A percentile compares a stretch with the other conserved stretches of the same genome.
phyloP scores from a whole-genome alignment of 2,329 filamentous ascomycete genomes.

The Epichloe sp. region DNA sequence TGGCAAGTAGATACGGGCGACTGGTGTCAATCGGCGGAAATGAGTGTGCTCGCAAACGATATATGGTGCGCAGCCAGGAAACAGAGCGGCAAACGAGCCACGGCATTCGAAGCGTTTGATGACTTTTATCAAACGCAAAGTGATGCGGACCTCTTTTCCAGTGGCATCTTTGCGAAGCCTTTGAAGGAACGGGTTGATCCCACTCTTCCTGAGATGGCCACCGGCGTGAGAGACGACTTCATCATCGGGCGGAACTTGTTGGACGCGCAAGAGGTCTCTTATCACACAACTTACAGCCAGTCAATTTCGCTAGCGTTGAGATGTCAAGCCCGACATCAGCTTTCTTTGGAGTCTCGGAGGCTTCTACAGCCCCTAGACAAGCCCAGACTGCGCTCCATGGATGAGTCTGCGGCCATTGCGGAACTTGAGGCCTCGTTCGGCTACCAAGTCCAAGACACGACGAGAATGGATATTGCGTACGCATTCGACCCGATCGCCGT shows the following conservation, averaged over 20 bases:
- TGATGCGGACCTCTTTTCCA: conserved; percentile 48
- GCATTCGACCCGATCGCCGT: conserved; percentile 50
- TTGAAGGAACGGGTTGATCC: conserved; percentile 45
- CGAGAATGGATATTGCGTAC: conserved; percentile 38
- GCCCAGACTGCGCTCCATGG: conserved; percentile 14
- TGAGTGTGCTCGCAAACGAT: conserved; percentile 24
- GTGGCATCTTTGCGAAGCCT: conserved; percentile 29
- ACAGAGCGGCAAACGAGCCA: conserved; percentile 12
- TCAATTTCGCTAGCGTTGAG: conserved; percentile 17
- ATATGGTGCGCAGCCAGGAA: conserved; percentile 4
- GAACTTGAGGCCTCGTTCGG: conserved; percentile 27
- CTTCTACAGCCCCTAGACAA: background rate
- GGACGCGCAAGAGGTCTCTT: conserved; percentile 26
- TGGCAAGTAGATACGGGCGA: conserved; percentile 54
- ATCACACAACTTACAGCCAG: conserved; percentile 16
- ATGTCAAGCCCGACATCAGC: conserved; percentile 15
- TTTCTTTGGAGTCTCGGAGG: background rate
- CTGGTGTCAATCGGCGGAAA: conserved; percentile 32
- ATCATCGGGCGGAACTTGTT: conserved; percentile 34
- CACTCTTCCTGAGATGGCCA: conserved; percentile 42
- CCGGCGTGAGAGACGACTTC: conserved; percentile 36
- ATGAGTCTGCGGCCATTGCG: conserved; percentile 20
- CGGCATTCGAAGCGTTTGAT: conserved; percentile 37
- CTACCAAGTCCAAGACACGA: conserved; percentile 17
- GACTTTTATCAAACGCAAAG: conserved; percentile 48